Conservation (phyloP, 768 basidiomycete species). For the Termitomyces sp. region DNA sequence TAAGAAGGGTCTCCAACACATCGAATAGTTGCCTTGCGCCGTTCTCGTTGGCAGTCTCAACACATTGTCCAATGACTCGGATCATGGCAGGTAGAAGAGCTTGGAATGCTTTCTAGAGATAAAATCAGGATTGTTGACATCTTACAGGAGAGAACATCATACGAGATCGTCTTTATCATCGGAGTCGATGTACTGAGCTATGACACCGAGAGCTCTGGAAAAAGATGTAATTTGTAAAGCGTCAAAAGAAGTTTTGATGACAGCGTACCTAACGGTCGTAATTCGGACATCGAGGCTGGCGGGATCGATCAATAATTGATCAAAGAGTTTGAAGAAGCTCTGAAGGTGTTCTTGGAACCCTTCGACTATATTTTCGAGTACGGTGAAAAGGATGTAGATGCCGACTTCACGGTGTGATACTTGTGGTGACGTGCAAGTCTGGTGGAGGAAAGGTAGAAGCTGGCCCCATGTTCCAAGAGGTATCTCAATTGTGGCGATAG, state of each 20-base stretch:
- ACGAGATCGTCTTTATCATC: slow-evolving; percentile 89
- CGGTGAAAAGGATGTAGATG: slow-evolving; percentile 83
- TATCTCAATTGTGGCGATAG: slow-evolving; percentile 88
- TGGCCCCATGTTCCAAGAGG: slow-evolving; percentile 76
- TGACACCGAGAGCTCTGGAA: slow-evolving; percentile 76
- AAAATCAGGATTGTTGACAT: background rate
- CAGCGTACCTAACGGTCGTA: slow-evolving; percentile 72
- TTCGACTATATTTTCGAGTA: slow-evolving; percentile 89
- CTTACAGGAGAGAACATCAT: slow-evolving; percentile 20
- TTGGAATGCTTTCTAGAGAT: slow-evolving; percentile 78
- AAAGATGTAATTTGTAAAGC: background rate
- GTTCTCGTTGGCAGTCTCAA: slow-evolving; percentile 75
- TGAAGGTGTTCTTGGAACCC: slow-evolving; percentile 77
- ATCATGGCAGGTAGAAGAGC: slow-evolving; percentile 83
- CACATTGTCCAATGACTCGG: slow-evolving; percentile 78
- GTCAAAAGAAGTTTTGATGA: background rate
- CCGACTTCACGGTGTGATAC: slow-evolving; percentile 88
- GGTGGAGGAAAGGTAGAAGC: slow-evolving; percentile 84
- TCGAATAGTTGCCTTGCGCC: slow-evolving; percentile 90
- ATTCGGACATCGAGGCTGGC: slow-evolving; percentile 89
- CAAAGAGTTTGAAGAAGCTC: slow-evolving; percentile 78
- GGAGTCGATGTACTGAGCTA: slow-evolving; percentile 88
- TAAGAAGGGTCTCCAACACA: slow-evolving; percentile 91
- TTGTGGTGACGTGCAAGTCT: slow-evolving; percentile 64
- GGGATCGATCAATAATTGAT: slow-evolving; percentile 67